A percentile compares a stretch with the other conserved stretches of the same genome.
These are phyloP conservation scores for Candida boidinii DNA, from an alignment of 805 yeast species.

Conservation along the genomic window DNA sequence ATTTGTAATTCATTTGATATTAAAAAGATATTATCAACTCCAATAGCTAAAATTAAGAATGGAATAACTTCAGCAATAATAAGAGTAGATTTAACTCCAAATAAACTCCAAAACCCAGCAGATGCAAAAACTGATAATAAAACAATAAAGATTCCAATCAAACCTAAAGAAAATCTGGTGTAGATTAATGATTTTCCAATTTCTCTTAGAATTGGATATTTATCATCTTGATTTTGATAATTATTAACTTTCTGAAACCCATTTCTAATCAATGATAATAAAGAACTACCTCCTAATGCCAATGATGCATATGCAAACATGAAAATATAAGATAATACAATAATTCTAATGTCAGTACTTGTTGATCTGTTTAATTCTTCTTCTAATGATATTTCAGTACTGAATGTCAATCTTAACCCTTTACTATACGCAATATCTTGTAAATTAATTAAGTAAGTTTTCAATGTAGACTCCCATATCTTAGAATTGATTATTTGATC, in stretches of 20 bases:
- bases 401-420: slow-evolving; percentile 62
- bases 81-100: slow-evolving; percentile 81
- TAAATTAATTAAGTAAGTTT: slow-evolving; percentile 39
- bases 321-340: slow-evolving; percentile 64
- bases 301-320: slow-evolving; percentile 88
- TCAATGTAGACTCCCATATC: slow-evolving; percentile 71
- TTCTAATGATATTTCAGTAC: slow-evolving; percentile 76
- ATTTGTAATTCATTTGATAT: slow-evolving; percentile 70
- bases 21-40: slow-evolving; percentile 90
- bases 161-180: slow-evolving; percentile 69
- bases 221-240: too few relatives aligned
- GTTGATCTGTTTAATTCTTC: slow-evolving; percentile 78
- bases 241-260: too few relatives aligned
- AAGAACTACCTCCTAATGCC: slow-evolving; percentile 53
- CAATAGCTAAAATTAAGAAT: slow-evolving; percentile 84
- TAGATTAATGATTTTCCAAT: slow-evolving; percentile 21
- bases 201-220: too few relatives aligned
- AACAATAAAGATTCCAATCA: slow-evolving; percentile 79
- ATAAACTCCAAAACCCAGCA: slow-evolving; percentile 66
- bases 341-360: slow-evolving; percentile 66
- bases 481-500: slow-evolving; percentile 29
- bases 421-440: slow-evolving; percentile 34
- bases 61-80: slow-evolving; percentile 97
- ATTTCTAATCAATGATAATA: not conserved
- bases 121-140: slow-evolving; percentile 73